Evolutionary conservation across 768 basidiomycete genomes (phyloP).

Genomic region (Leucocoprinus birnbaumii): DNA sequence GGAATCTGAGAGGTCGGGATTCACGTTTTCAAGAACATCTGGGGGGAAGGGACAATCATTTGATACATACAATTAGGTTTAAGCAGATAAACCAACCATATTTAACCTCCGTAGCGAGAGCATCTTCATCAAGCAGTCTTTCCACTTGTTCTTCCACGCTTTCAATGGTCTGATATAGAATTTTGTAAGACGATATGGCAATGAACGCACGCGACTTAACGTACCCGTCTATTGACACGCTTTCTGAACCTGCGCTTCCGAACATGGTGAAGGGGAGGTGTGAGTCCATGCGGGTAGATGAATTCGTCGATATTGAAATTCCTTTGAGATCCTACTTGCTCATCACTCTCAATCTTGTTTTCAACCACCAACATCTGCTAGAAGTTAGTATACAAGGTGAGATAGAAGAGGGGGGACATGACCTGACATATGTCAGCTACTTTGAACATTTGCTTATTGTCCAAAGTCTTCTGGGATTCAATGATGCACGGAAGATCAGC

Average conservation of each 20-base stretch:
- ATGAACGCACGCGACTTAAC: constrained; percentile 19
- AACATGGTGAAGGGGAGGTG: constrained; percentile 87
- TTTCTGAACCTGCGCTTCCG: constrained; percentile 93
- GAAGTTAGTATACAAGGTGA: constrained; percentile 14
- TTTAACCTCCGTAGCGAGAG: constrained; percentile 69
- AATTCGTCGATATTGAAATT: constrained; percentile 92
- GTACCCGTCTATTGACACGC: constrained; percentile 76
- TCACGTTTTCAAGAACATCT: constrained; percentile 89
- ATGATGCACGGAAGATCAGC: constrained; percentile 94
- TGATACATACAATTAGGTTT: neutral
- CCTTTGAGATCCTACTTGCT: constrained; percentile 55
- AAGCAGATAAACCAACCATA: constrained; percentile 52
- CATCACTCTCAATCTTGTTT: constrained; percentile 69
- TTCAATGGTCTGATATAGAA: constrained; percentile 72
- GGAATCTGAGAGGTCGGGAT: constrained; percentile 87
- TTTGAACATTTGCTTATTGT: constrained; percentile 98
- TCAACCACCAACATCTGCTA: constrained; percentile 89
- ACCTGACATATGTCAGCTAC: constrained; percentile 98
- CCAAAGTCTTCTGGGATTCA: constrained; percentile 94
- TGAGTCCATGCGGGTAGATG: constrained; percentile 96
- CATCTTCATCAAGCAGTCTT: constrained; percentile 77
- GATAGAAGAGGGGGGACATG: constrained; percentile 15
- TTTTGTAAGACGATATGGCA: neutral
- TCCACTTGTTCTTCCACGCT: constrained; percentile 94
- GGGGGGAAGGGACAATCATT: too few species aligned